Evolutionary conservation across 202 grass and related monocot genomes (phyloP), one percentile per base, ranked within the genome.

Genomic region (Zoysia matrella): DNA sequence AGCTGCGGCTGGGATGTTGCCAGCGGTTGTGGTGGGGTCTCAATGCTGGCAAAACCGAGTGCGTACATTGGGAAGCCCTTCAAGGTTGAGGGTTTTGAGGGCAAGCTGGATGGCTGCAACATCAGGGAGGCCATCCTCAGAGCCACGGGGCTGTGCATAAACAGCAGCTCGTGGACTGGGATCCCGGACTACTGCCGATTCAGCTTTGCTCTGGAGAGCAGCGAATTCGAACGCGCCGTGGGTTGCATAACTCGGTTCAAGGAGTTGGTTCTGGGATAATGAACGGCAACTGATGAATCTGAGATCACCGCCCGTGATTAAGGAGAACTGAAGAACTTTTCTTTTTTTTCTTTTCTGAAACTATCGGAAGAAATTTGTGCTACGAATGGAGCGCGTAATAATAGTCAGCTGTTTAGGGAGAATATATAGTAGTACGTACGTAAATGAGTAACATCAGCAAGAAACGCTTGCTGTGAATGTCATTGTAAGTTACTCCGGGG

Each of bases 151-250:
- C 81, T 99, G 78, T 90, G 89, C 74, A 99, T 99, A 78, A 99
- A 93, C 82, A 91, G 96, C 22, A 94, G 91, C 78, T 74, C 83
- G 5, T 99, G 96, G 96, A 95, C 92, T 1, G 90, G 92, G 48
- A 86, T 99, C 50, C 87, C 81, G 0, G 69, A 87, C 50, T 92
- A 95, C 78, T 93, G 92, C 43, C 89, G 92, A 50, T 91, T 99
- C 89, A 99, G 88, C 84, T 92, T 94, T 44, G 87, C 92, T 13
- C 85, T 99, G 58, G 96, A 90, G 67, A 73, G 82, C 11, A 12
- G 60, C 10, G 89, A 95, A 61, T 99, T 99, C 2, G 91, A 93
- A 51, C 79, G 72, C 2, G 88, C 96, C 0, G 66, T 92, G 77
- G 84, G 84, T 41, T 84, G 80, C 61, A 92, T 95, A 53, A 0